Conservation (phyloP, 164 flowering plant species). For the Litsea cubeba region DNA sequence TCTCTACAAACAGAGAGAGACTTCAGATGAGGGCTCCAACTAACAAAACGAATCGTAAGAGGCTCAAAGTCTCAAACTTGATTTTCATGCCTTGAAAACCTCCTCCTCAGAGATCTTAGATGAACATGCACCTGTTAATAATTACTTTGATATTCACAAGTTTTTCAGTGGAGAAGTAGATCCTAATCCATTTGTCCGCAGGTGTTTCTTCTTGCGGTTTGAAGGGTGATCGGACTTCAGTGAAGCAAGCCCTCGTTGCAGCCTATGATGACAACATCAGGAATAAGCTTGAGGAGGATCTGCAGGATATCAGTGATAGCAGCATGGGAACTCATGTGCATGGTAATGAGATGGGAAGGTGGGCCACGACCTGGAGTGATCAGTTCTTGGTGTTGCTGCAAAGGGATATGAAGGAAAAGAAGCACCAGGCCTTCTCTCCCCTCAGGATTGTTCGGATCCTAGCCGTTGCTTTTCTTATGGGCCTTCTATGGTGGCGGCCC, state of each 20-base stretch:
- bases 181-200: too few relatives aligned
- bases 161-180: too few relatives aligned
- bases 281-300: neutral
- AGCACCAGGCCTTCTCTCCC: constrained; percentile 10
- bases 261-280: neutral
- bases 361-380: constrained; percentile 8
- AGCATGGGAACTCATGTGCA: neutral
- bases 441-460: constrained; percentile 5
- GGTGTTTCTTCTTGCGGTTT: too few relatives aligned
- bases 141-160: too few relatives aligned
- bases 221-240: neutral
- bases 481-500: constrained; percentile 8
- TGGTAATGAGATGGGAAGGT: neutral
- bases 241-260: neutral
- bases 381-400: constrained; percentile 5
- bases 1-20: too few relatives aligned
- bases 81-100: too few relatives aligned
- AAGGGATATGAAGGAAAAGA: constrained; percentile 9
- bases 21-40: too few relatives aligned
- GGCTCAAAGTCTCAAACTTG: too few relatives aligned
- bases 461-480: neutral
- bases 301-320: neutral
- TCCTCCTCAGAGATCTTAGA: too few relatives aligned
- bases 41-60: too few relatives aligned
- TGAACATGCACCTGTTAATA: too few relatives aligned